Evolutionary conservation across 2,329 filamentous ascomycete species (phyloP), one percentile per base, ranked within the genome.

Genomic region (Fusarium sp.): DNA sequence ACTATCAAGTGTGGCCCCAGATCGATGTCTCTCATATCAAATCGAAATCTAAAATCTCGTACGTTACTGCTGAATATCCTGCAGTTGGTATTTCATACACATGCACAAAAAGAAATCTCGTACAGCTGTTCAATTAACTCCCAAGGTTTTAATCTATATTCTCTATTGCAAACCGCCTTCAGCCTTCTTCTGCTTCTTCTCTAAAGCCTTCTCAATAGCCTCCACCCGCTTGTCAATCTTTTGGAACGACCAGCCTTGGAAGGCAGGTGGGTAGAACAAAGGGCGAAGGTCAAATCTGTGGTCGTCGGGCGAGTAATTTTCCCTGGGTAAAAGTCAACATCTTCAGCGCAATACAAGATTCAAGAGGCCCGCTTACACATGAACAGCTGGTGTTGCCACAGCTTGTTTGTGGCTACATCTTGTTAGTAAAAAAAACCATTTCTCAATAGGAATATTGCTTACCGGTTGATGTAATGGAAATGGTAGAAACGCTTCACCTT

Each of bases 161-260:
- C 28, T 28, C 28, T 28, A 28, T 28, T 28, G 28, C 28, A 28
- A 28, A 10, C 12, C 28, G 16, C 15, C 25, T 21, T 19, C 23
- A 9, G 37, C 64, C 73, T 65, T 42, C 50, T 71, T 70, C 73
- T 65, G 38, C 50, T 71, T 70, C 37, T 56, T 67, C 16, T 71
- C 68, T 7, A 71, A 5, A 32, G 56, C 56, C 70, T 73, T 80
- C 60, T 84, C 78, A 9, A 84, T 72, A 56, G 72, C 78, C 53
- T 77, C 80, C 3, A 83, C 71, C 65, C 81, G 80, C 69, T 76
- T 75, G 60, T 85, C 83, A 42, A 85, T 84, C 72, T 75, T 82
- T 69, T 81, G 82, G 50, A 87, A 84, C 5, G 75, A 75, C 78
- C 79, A 83, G 50, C 72, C 79, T 69, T 80, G 70, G 67, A 66